These are phyloP conservation scores for Phytopythium litorale DNA, from an alignment of 352 stramenopile species.

Conservation along the genomic window DNA sequence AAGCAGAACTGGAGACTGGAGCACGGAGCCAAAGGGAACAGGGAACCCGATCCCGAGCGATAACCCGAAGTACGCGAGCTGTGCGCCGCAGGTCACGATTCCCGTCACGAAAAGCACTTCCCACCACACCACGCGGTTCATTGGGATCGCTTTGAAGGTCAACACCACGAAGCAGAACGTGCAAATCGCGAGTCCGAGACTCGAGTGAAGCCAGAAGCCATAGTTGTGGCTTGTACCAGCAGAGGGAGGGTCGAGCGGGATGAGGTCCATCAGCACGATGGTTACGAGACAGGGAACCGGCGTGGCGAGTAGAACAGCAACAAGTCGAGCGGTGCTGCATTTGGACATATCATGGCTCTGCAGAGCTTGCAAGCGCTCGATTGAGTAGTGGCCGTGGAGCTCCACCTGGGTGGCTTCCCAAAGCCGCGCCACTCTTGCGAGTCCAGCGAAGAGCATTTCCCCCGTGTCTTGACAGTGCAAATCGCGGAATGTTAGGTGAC, in stretches of 20 bases:
- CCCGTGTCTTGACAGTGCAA: too few relatives aligned
- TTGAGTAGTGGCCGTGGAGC: constrained; percentile 8
- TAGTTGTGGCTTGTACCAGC: constrained; percentile 10
- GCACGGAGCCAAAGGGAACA: constrained; percentile 12
- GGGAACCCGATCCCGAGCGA: constrained; percentile 13
- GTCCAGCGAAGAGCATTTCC: too few relatives aligned
- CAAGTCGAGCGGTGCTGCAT: constrained; percentile 1
- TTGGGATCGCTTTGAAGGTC: constrained; percentile 1
- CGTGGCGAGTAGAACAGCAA: constrained; percentile 6
- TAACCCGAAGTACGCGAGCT: constrained; percentile 3
- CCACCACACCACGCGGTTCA: background rate
- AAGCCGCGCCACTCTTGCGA: background rate
- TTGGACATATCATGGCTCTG: constrained; percentile 3
- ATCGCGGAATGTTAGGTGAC: too few relatives aligned
- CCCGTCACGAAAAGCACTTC: constrained; percentile 8
- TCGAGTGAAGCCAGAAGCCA: constrained; percentile 8
- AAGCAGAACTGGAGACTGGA: constrained; percentile 11
- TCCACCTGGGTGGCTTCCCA: constrained; percentile 1
- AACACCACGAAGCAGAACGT: constrained; percentile 7
- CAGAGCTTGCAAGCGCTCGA: constrained; percentile 10
- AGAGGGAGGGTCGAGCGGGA: constrained; percentile 8
- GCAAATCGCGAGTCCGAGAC: background rate
- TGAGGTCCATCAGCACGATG: constrained; percentile 14
- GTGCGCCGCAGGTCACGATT: constrained; percentile 1
- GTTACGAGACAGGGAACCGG: constrained; percentile 17